phyloP scores from a whole-genome alignment of 2,329 filamentous ascomycete species.

The Sarocladiaceae sp. region DNA sequence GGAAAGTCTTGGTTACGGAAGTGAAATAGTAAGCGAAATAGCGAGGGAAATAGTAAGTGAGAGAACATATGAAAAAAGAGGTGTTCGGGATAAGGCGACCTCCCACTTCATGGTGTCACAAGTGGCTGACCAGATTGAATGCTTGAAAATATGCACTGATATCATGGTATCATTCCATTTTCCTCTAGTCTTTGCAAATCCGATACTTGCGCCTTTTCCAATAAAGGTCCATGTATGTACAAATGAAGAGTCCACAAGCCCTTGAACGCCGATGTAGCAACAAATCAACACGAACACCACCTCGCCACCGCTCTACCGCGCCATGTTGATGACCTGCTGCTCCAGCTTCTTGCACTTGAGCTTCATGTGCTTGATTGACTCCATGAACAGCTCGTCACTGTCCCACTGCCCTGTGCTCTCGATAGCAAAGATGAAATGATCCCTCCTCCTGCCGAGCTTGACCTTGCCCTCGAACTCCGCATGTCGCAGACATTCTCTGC shows the following conservation, averaged over 20 bases:
- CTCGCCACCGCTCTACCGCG: constrained; percentile 30
- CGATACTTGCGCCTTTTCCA: too few relatives aligned
- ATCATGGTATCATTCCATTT: constrained; percentile 16
- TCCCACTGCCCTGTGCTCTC: constrained; percentile 96
- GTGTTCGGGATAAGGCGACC: too few relatives aligned
- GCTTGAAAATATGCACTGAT: not conserved
- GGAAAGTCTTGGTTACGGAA: too few relatives aligned
- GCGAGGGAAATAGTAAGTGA: too few relatives aligned
- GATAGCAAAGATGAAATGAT: constrained; percentile 96
- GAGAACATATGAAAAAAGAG: too few relatives aligned
- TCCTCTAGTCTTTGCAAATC: not conserved
- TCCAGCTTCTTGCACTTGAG: constrained; percentile 74
- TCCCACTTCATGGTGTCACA: too few relatives aligned
- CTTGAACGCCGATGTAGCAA: not conserved
- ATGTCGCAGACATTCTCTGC: constrained; percentile 86
- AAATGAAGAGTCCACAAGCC: not conserved
- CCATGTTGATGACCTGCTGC: constrained; percentile 65
- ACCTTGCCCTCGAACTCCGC: constrained; percentile 94
- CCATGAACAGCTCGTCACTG: constrained; percentile 89
- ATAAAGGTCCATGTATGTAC: constrained; percentile 13
- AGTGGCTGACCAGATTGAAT: too few relatives aligned
- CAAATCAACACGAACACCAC: not conserved
- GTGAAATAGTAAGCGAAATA: too few relatives aligned
- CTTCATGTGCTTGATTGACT: constrained; percentile 81
- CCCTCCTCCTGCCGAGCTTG: constrained; percentile 80